Base-by-base conservation (phyloP, 2,329 filamentous ascomycete species). In the Myriosclerotinia curreyana region DNA sequence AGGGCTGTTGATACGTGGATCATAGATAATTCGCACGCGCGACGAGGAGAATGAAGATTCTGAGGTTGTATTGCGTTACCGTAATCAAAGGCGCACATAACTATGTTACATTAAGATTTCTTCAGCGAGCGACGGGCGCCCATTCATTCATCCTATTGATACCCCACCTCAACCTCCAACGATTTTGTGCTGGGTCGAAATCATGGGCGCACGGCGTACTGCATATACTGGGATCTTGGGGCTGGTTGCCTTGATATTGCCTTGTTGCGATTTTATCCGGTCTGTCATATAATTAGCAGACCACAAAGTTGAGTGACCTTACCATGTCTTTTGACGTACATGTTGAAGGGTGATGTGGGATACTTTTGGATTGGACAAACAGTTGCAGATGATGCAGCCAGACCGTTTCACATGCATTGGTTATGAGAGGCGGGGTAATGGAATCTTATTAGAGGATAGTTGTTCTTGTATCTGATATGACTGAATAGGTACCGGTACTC, bases 331-430 rank as follows among this genome's bases (percentile, higher is more conserved):
- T 52, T 59, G 52, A 63, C 34, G 34, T 31, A 63, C 20, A 48
- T 48, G 28, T 49, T 25, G 3, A 59, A 42, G 44, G 61, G 44
- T 59, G 52, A 63, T 20, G 61, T 50, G 52, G 20, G 44, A 46
- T 44, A 20, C 22, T 50, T 49, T 20, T 28, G 48, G 53, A 59
- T 63, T 63, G 61, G 61, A 58, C 28, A 59, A 49, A 54, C 8
- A 50, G 25, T 52, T 59, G 61, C 62, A 64, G 55, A 60, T 64
- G 62, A 64, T 64, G 62, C 62, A 64, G 55, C 46, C 55, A 60
- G 62, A 46, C 62, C 62, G 62, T 64, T 64, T 64, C 62, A 60
- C 55, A 53, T 52, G 62, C 62, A 64, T 60, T 31, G 28, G 31
- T 25, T 11, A 40, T 31, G 15, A 58, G 52, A 63, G 44, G 61